Evolutionary conservation across 768 basidiomycete species (phyloP).

Genomic region (Leucosporidium scottii): DNA sequence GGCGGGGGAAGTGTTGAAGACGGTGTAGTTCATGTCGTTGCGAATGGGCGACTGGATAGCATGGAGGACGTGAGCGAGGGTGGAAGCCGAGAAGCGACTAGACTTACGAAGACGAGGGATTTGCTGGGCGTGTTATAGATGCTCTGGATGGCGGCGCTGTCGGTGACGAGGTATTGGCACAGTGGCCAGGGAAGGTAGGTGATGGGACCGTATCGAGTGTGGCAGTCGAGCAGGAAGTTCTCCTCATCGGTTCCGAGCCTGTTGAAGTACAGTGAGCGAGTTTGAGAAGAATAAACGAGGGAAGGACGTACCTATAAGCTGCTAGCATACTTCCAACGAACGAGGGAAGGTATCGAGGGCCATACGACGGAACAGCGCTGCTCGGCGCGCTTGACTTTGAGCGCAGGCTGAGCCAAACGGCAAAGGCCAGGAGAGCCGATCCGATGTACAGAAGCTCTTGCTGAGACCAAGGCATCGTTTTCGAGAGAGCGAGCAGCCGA

Average conservation of each 20-base stretch:
- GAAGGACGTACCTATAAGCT: not conserved
- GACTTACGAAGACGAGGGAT: constrained; percentile 18
- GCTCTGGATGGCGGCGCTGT: constrained; percentile 3
- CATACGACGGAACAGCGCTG: not conserved
- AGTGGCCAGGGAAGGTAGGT: constrained; percentile 32
- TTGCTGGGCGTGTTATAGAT: constrained; percentile 13
- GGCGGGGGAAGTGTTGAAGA: constrained; percentile 12
- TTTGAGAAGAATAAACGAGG: no score
- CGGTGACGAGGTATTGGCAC: constrained; percentile 21
- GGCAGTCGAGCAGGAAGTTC: constrained; percentile 13
- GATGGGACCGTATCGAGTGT: not conserved
- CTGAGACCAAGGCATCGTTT: no score
- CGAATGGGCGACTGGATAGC: constrained; percentile 12
- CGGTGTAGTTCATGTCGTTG: constrained; percentile 10
- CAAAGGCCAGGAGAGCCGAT: no score
- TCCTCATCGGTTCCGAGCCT: constrained; percentile 29
- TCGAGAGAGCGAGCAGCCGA: no score
- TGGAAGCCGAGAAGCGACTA: not conserved
- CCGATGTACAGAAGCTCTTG: no score
- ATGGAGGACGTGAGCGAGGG: not conserved
- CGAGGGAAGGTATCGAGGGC: constrained; percentile 3
- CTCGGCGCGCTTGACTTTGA: no score
- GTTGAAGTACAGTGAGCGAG: not conserved
- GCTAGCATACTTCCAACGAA: constrained; percentile 25
- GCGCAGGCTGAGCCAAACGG: no score